These are phyloP conservation scores for Calonectria pseudoturangicola DNA, from an alignment of 2,329 filamentous ascomycete genomes.

Conservation along the genomic window DNA sequence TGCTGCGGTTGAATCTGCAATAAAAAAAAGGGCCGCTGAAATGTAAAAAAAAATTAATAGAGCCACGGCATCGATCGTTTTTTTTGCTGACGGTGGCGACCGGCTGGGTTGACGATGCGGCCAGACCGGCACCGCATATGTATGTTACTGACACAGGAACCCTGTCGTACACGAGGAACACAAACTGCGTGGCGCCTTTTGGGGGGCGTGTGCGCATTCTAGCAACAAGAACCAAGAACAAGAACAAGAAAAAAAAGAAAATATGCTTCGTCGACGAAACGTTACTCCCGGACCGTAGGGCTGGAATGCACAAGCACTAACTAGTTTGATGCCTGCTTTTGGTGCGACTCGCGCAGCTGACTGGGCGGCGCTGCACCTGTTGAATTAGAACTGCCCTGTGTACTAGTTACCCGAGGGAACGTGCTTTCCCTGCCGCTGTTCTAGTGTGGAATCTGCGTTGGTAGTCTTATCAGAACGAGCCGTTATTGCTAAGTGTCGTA, in stretches of 20 bases:
- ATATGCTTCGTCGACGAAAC: conserved; percentile 13
- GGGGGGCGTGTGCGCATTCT: conserved; percentile 1
- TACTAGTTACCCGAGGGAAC: not conserved
- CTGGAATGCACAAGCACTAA: not conserved
- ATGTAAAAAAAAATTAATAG: not conserved
- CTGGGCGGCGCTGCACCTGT: not conserved
- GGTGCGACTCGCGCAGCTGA: conserved; percentile 15
- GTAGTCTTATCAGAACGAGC: no score
- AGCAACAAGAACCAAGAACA: not conserved
- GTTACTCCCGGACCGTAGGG: conserved; percentile 16
- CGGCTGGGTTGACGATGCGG: not conserved
- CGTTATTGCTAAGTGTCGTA: no score
- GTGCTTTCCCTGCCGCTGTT: conserved; percentile 17
- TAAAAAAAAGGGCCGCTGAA: not conserved
- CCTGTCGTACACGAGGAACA: not conserved
- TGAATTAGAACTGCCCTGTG: not conserved
- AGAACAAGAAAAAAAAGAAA: not conserved
- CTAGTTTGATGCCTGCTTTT: not conserved
- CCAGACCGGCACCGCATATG: not conserved
- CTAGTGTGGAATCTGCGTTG: not conserved
- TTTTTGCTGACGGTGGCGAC: not conserved
- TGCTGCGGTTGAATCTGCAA: no score
- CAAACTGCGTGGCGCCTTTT: not conserved
- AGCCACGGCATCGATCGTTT: conserved; percentile 15
- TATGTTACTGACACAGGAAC: not conserved